Percentiles rank a stretch among this genome's conserved stretches.
Conservation (phyloP, 2,329 filamentous ascomycete species). For the Aspergillus eucalypticola region DNA sequence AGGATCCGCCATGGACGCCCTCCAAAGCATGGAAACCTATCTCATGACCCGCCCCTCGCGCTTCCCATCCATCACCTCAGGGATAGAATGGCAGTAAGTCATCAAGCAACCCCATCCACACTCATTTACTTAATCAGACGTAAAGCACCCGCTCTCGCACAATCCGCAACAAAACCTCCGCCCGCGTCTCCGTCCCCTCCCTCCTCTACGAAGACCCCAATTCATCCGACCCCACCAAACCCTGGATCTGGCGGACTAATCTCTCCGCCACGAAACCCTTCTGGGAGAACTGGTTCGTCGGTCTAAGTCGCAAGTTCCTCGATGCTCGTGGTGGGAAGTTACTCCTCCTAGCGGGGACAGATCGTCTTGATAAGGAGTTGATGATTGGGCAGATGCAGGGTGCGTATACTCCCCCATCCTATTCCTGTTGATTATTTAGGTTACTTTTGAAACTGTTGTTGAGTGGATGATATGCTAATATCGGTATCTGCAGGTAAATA, state of each 20-base stretch:
- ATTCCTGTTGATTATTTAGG: not conserved
- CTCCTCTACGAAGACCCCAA: conserved; percentile 59
- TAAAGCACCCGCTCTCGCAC: conserved; percentile 73
- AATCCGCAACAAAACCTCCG: conserved; percentile 79
- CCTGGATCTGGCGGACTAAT: conserved; percentile 85
- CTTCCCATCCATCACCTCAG: conserved; percentile 75
- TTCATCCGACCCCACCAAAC: conserved; percentile 42
- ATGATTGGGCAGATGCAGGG: conserved; percentile 98
- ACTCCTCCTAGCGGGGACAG: conserved; percentile 82
- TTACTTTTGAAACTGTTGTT: not conserved
- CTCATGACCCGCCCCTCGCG: conserved; percentile 75
- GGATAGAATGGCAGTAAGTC: conserved; percentile 81
- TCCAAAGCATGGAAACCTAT: conserved; percentile 92
- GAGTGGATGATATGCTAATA: not conserved
- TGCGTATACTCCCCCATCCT: conserved; percentile 36
- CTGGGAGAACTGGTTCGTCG: conserved; percentile 92
- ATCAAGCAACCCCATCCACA: not conserved
- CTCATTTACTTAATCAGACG: conserved; percentile 3
- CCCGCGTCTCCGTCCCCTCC: conserved; percentile 81
- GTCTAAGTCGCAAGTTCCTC: conserved; percentile 85
- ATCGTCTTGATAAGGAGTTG: conserved; percentile 84
- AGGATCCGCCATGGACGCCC: conserved; percentile 88
- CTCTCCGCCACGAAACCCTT: conserved; percentile 80
- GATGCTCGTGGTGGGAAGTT: conserved; percentile 79
- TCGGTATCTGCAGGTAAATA: conserved; percentile 67